Evolutionary conservation across 495 filamentous ascomycete genomes (phyloP).

Genomic region (Penicillium herquei): DNA sequence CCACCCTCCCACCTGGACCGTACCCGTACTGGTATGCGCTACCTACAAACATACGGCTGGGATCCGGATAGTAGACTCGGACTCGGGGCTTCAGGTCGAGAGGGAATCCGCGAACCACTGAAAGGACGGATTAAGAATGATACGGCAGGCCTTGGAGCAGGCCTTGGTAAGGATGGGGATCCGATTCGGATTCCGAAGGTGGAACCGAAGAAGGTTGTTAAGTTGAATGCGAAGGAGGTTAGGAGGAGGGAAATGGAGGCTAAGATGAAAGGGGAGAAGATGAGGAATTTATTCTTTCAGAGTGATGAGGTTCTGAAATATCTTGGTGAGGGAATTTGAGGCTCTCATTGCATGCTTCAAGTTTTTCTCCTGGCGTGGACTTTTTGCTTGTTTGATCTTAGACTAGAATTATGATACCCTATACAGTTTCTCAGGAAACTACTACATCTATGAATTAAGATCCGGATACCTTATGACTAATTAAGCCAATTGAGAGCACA

Average conservation of each 20-base stretch:
- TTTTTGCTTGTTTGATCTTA: neutral
- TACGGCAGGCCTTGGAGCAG: slow-evolving; percentile 67
- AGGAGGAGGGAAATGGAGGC: slow-evolving; percentile 58
- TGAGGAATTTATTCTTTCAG: slow-evolving; percentile 66
- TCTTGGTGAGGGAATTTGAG: slow-evolving; percentile 46
- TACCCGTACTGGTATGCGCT: slow-evolving; percentile 69
- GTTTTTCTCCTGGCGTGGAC: neutral
- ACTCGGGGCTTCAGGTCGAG: slow-evolving; percentile 62
- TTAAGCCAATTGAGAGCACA: neutral
- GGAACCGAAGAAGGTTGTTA: slow-evolving; percentile 52
- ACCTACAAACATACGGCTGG: slow-evolving; percentile 79
- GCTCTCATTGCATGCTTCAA: too few species aligned
- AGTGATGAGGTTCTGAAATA: slow-evolving; percentile 72
- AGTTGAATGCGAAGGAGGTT: slow-evolving; percentile 69
- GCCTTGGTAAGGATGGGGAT: slow-evolving; percentile 25
- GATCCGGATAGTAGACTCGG: slow-evolving; percentile 77
- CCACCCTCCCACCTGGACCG: slow-evolving; percentile 84
- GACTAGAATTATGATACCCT: slow-evolving; percentile 1
- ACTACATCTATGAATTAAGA: too few species aligned
- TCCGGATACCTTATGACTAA: neutral
- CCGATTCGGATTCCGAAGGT: slow-evolving; percentile 9
- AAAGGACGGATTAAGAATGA: slow-evolving; percentile 72
- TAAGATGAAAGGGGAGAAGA: slow-evolving; percentile 58
- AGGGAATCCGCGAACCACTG: slow-evolving; percentile 75
- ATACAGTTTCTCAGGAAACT: neutral